Percentiles rank a stretch among this genome's conserved stretches.
Evolutionary conservation across 306 rosid genomes (phyloP).

Genomic region (Corylus avellana): DNA sequence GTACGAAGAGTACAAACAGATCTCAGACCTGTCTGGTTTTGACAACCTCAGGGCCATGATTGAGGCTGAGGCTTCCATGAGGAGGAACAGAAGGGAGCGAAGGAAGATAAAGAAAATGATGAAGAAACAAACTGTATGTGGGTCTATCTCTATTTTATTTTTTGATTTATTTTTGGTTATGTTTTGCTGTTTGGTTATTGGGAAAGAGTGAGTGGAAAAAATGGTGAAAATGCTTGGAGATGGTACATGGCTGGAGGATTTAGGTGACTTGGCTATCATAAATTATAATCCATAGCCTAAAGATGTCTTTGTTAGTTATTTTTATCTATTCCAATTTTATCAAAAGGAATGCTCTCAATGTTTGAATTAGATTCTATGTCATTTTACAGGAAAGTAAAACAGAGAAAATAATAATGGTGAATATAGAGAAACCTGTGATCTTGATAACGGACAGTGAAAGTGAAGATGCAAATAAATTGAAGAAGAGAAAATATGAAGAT

Average conservation of each 20-base stretch:
- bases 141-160: neutral
- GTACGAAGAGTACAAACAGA: neutral
- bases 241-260: neutral
- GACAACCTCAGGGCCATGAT: slow-evolving; percentile 13
- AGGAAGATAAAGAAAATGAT: neutral
- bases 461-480: neutral
- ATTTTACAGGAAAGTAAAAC: neutral
- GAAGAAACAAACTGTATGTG: neutral
- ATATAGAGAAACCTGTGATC: neutral
- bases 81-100: slow-evolving; percentile 2
- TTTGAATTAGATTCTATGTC: neutral
- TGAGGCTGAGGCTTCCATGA: neutral
- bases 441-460: neutral
- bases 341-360: too few species aligned
- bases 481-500: neutral
- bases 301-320: neutral
- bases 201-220: neutral
- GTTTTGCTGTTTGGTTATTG: neutral
- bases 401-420: neutral
- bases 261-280: neutral
- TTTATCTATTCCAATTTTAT: too few species aligned
- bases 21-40: slow-evolving; percentile 14
- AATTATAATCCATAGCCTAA: neutral
- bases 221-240: neutral
- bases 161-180: neutral